Evolutionary conservation across 169 alveolate genomes (phyloP).

Genomic region (Plasmodium knowlesi): DNA sequence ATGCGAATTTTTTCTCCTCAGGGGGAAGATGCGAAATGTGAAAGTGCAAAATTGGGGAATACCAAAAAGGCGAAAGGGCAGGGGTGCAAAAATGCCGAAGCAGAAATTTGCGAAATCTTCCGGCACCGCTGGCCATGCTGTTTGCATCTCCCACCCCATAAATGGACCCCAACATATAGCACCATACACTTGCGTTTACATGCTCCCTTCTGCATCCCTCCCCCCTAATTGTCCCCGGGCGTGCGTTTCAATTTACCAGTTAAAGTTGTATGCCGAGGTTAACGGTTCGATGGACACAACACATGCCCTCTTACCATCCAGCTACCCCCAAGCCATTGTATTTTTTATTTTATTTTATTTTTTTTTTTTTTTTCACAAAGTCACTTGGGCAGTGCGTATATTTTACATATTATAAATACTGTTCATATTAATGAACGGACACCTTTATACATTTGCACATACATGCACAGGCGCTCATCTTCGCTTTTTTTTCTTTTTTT

Average conservation of each 20-base stretch:
- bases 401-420: neutral
- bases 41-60: neutral
- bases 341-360: no score
- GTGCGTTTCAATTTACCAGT: neutral
- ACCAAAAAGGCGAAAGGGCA: neutral
- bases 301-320: neutral
- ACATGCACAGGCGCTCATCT: neutral
- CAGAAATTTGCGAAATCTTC: neutral
- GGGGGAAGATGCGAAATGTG: neutral
- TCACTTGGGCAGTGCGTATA: neutral
- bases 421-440: neutral
- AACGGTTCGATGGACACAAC: neutral
- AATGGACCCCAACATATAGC: neutral
- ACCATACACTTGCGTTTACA: neutral
- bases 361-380: neutral
- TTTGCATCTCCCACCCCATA: neutral
- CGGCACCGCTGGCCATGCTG: neutral
- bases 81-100: neutral
- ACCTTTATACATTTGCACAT: neutral
- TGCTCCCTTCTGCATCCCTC: neutral
- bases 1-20: no score
- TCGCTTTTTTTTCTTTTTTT: no score
- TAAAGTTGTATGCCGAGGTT: neutral
- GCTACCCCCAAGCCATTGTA: neutral
- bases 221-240: neutral